A percentile compares a stretch with the other conserved stretches of the same genome.
Conservation (phyloP, 495 filamentous ascomycete genomes). For the Cenococcum geophilum region DNA sequence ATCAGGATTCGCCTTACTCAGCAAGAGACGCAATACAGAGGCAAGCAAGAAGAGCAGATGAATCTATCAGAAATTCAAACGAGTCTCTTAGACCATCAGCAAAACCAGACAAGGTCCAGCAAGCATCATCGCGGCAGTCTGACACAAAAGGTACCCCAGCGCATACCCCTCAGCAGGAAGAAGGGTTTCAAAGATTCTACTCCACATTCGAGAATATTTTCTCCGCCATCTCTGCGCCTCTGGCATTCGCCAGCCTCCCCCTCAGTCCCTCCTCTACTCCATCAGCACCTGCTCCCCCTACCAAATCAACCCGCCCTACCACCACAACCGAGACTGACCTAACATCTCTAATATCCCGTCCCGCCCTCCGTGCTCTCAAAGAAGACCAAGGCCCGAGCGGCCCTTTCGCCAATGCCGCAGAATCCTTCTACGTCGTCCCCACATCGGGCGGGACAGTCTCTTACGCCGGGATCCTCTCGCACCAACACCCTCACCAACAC, state of each 20-base stretch:
- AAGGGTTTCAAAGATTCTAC: constrained; percentile 84
- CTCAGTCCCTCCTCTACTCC: constrained; percentile 43
- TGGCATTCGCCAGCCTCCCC: constrained; percentile 89
- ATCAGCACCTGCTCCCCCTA: constrained; percentile 9
- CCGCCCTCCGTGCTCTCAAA: constrained; percentile 65
- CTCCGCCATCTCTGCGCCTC: constrained; percentile 74
- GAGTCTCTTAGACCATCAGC: neutral
- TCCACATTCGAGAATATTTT: constrained; percentile 78
- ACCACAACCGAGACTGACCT: constrained; percentile 62
- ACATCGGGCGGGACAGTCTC: constrained; percentile 80
- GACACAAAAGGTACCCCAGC: too few relatives aligned
- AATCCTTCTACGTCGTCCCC: constrained; percentile 94
- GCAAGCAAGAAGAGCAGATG: neutral
- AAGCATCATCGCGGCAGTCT: neutral
- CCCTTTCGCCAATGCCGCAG: constrained; percentile 50
- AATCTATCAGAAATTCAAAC: neutral
- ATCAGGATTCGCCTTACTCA: neutral
- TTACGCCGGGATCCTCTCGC: constrained; percentile 78
- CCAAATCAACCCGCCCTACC: constrained; percentile 18
- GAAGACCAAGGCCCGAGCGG: constrained; percentile 43
- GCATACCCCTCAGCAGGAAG: constrained; percentile 48
- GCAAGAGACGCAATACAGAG: neutral
- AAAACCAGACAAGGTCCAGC: neutral
- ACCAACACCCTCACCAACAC: constrained; percentile 44
- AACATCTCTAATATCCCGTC: constrained; percentile 67